phyloP scores from a whole-genome alignment of 306 rosid genomes.

The Trichosanthes truncata region DNA sequence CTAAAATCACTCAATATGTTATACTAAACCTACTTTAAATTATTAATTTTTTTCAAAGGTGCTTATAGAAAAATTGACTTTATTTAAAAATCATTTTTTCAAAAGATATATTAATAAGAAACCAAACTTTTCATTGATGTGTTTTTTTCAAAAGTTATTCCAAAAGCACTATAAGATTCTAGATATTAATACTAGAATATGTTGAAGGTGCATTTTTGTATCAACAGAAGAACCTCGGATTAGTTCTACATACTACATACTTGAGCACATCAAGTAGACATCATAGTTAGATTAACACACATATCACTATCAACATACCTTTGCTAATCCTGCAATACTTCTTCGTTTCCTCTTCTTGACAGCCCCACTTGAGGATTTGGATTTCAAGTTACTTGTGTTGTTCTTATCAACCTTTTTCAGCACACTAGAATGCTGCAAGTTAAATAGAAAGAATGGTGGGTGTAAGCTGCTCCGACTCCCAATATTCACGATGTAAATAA shows the following conservation, averaged over 20 bases:
- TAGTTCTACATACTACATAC: conserved; percentile 1
- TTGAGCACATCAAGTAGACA: conserved; percentile 3
- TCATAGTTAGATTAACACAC: neutral
- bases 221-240: neutral
- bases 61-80: neutral
- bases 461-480: neutral
- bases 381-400: conserved; percentile 22
- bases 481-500: neutral
- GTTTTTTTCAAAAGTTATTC: too few relatives aligned
- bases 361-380: conserved; percentile 36
- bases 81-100: too few relatives aligned
- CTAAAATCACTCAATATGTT: neutral
- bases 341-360: conserved; percentile 57
- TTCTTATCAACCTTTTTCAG: conserved; percentile 30
- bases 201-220: neutral
- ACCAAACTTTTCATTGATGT: too few relatives aligned
- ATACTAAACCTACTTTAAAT: neutral
- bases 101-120: neutral
- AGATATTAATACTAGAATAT: neutral
- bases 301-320: conserved; percentile 36
- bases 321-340: conserved; percentile 50
- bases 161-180: neutral
- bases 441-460: conserved; percentile 10
- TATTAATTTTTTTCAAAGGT: neutral
- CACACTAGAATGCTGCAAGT: conserved; percentile 46